phyloP scores from a whole-genome alignment of 495 filamentous ascomycete genomes.

The Aspergillus hancockii region DNA sequence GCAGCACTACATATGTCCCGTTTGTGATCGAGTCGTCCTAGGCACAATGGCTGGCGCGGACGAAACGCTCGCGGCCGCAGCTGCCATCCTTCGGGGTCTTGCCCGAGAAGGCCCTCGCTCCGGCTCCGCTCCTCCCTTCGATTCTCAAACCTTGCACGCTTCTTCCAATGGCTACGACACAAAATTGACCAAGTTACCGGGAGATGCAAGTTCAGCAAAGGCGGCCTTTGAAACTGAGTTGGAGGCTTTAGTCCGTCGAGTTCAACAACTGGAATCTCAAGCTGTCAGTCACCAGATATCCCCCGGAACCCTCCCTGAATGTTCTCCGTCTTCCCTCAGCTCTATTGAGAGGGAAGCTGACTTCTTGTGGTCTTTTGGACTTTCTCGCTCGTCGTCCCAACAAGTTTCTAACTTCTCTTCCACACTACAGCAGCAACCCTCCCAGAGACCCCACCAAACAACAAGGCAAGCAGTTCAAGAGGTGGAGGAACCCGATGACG shows the following conservation, averaged over 20 bases:
- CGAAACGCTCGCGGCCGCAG: slow-evolving; percentile 61
- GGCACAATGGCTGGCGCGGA: slow-evolving; percentile 60
- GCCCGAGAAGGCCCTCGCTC: slow-evolving; percentile 49
- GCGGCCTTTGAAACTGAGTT: slow-evolving; percentile 69
- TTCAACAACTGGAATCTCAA: slow-evolving; percentile 69
- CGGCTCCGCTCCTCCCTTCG: slow-evolving; percentile 44
- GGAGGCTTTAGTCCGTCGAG: slow-evolving; percentile 62
- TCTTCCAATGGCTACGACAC: slow-evolving; percentile 39
- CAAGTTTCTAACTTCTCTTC: slow-evolving; percentile 44
- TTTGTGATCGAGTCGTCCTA: slow-evolving; percentile 29
- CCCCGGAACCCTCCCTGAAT: slow-evolving; percentile 64
- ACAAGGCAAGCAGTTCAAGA: slow-evolving; percentile 26
- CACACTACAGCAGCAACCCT: slow-evolving; percentile 43
- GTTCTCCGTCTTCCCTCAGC: slow-evolving; percentile 53
- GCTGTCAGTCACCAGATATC: slow-evolving; percentile 59
- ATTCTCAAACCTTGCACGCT: slow-evolving; percentile 32
- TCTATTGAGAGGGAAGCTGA: slow-evolving; percentile 40
- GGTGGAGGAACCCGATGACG: slow-evolving; percentile 31
- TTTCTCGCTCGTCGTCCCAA: slow-evolving; percentile 40
- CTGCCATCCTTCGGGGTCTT: slow-evolving; percentile 63
- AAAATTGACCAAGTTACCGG: slow-evolving; percentile 62
- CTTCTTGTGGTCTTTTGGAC: slow-evolving; percentile 43
- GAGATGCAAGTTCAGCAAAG: slow-evolving; percentile 63
- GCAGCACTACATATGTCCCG: slow-evolving; percentile 25
- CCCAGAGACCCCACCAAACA: slow-evolving; percentile 31